Conservation (phyloP, 768 basidiomycete genomes). For the Suillus subalutaceus region DNA sequence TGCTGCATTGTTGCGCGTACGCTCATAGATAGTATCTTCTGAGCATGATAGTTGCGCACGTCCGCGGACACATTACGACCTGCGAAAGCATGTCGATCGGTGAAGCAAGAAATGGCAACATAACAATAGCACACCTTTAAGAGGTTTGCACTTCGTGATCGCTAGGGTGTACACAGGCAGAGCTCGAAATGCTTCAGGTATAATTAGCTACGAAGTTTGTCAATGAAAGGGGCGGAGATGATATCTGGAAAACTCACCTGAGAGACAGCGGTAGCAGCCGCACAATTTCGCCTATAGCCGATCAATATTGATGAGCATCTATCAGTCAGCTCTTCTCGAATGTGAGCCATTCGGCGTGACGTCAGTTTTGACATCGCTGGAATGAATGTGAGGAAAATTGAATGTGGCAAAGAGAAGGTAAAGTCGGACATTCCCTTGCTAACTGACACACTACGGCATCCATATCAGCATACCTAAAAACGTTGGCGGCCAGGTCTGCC, state of each 20-base stretch:
- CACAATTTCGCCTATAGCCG: slow-evolving; percentile 89
- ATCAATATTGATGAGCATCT: slow-evolving; percentile 79
- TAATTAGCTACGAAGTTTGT: slow-evolving; percentile 65
- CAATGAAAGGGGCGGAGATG: slow-evolving; percentile 12
- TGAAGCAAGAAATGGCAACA: slow-evolving; percentile 2
- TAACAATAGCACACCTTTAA: slow-evolving; percentile 69
- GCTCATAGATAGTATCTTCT: slow-evolving; percentile 71
- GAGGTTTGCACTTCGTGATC: slow-evolving; percentile 84
- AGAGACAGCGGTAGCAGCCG: slow-evolving; percentile 70
- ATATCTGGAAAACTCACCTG: slow-evolving; percentile 57
- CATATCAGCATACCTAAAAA: slow-evolving; percentile 91
- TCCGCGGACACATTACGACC: slow-evolving; percentile 91
- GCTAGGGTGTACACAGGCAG: slow-evolving; percentile 82
- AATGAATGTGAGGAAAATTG: slow-evolving; percentile 6
- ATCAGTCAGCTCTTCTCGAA: slow-evolving; percentile 85
- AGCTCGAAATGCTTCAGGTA: slow-evolving; percentile 90
- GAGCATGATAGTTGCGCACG: slow-evolving; percentile 84
- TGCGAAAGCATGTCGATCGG: slow-evolving; percentile 37
- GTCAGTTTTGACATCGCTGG: slow-evolving; percentile 74
- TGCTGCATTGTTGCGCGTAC: slow-evolving; percentile 72
- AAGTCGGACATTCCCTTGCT: slow-evolving; percentile 71
- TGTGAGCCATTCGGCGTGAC: slow-evolving; percentile 63
- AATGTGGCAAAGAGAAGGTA: not conserved
- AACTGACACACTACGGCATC: slow-evolving; percentile 78
- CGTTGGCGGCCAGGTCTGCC: slow-evolving; percentile 82